These are phyloP conservation scores for Suhomyces canberraensis DNA, from an alignment of 805 yeast species.

Conservation along the genomic window DNA sequence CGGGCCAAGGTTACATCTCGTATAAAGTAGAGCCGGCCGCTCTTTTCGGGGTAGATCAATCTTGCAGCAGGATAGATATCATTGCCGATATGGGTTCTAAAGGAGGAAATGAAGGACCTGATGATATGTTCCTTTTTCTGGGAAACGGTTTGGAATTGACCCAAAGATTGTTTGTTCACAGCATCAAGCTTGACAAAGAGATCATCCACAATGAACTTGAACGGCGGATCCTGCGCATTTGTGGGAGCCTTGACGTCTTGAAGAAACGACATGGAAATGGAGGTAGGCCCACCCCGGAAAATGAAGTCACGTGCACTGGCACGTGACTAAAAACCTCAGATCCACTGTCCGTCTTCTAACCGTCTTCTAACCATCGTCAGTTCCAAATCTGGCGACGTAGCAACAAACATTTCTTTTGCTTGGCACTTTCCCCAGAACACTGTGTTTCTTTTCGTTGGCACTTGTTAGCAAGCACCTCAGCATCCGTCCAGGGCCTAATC, in stretches of 20 bases:
- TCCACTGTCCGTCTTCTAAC: too few species aligned
- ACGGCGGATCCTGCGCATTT: slow-evolving; percentile 41
- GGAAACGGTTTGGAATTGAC: slow-evolving; percentile 20
- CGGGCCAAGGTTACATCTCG: slow-evolving; percentile 61
- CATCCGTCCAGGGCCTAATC: too few species aligned
- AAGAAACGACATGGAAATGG: slow-evolving; percentile 7
- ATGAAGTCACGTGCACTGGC: too few species aligned
- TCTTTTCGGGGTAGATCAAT: slow-evolving; percentile 61
- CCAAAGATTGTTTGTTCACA: slow-evolving; percentile 25
- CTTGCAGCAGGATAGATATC: slow-evolving; percentile 66
- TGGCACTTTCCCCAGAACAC: too few species aligned
- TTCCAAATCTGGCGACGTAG: too few species aligned
- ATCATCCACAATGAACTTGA: slow-evolving; percentile 37
- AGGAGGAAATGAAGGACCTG: slow-evolving; percentile 26
- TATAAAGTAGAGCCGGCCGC: slow-evolving; percentile 57
- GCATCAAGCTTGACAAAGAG: slow-evolving; percentile 41
- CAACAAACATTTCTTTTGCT: too few species aligned
- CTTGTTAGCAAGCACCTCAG: too few species aligned
- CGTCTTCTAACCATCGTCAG: neutral
- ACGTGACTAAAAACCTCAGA: too few species aligned
- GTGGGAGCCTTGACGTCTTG: slow-evolving; percentile 18
- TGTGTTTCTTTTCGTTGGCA: too few species aligned
- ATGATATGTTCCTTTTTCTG: slow-evolving; percentile 27
- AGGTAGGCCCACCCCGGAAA: too few species aligned
- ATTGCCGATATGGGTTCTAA: slow-evolving; percentile 35